Percentiles rank a stretch among this genome's conserved stretches.
Evolutionary conservation across 371 early-diverging fungal genomes (phyloP).

Genomic region (Mortierella sp.): DNA sequence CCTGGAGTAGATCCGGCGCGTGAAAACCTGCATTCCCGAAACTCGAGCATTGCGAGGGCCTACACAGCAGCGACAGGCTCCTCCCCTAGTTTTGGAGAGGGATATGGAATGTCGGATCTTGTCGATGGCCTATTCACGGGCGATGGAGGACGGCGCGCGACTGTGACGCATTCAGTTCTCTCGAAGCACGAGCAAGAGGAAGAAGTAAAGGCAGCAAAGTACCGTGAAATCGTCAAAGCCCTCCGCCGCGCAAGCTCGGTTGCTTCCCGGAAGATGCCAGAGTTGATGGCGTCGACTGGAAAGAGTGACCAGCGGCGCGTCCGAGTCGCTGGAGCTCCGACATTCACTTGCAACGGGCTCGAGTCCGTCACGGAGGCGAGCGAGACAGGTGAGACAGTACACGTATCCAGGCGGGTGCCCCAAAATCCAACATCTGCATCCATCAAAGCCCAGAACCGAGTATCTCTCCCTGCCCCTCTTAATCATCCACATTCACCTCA

Average conservation of each 20-base stretch:
- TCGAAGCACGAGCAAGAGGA: constrained; percentile 17
- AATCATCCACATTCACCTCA: constrained; percentile 1
- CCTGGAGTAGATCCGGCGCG: neutral
- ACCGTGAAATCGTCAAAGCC: constrained; percentile 42
- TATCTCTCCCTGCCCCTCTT: constrained; percentile 4
- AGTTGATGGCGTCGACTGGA: neutral
- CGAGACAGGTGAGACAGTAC: constrained; percentile 3
- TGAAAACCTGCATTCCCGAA: neutral
- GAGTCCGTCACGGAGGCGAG: constrained; percentile 3
- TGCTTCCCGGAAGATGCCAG: constrained; percentile 12
- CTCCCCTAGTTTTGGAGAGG: constrained; percentile 4
- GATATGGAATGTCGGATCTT: neutral
- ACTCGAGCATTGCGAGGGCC: neutral
- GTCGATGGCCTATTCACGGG: neutral
- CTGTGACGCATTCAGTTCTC: neutral
- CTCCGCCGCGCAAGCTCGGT: constrained; percentile 31
- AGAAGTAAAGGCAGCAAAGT: constrained; percentile 33
- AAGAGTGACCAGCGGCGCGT: constrained; percentile 5
- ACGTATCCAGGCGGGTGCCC: no score
- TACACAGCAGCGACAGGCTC: neutral
- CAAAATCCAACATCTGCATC: neutral
- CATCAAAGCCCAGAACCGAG: constrained; percentile 1
- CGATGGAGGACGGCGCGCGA: neutral
- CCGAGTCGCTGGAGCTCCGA: neutral
- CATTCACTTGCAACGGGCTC: neutral